Base-by-base conservation (phyloP, 345 rosid genomes). In the Boechera retrofracta region DNA sequence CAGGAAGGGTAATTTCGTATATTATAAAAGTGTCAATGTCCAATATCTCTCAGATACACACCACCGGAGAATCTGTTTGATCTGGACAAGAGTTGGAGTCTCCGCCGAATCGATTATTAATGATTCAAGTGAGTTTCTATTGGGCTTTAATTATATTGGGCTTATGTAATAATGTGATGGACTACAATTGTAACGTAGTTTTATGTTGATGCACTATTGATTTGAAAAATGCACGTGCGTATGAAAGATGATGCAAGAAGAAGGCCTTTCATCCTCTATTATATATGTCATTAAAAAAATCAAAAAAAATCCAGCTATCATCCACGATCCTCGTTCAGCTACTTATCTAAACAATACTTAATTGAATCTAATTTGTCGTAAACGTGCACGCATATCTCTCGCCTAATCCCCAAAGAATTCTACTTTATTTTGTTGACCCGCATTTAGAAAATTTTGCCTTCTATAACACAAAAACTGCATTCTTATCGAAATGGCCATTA, bases 341-440 rank as follows among this genome's bases (percentile, higher is more conserved):
- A 48, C 69, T 51, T 7, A 51, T 51, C 53, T 28, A 67, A 49
- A 31, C n/a, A 32, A 68, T 6, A 36, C 2, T 64, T 56, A 58
- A 67, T 15, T 62, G 26, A 32, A 38, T 67, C 38, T 47, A 68
- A 73, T 78, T 67, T 54, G 51, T 62, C 53, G 69, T 49, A 79
- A 67, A 72, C 79, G 83, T 84, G 82, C 83, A 64, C 73, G 86
- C 85, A 74, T 76, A 79, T 65, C 80, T 24, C 76, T 67, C 75
- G 33, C 69, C 78, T 68, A 62, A 68, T 73, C 79, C 66, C 79
- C 49, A 78, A 44, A 55, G 7, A 76, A 62, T 53, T 60, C 59
- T 42, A 21, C 47, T 69, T 76, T 68, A 2, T 16, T 52, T 36
- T 74, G 66, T 74, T 74, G 78, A 74, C 72, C 57, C 12, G 8